Evolutionary conservation across 768 basidiomycete species (phyloP).

Genomic region (Mrakia blollopis): DNA sequence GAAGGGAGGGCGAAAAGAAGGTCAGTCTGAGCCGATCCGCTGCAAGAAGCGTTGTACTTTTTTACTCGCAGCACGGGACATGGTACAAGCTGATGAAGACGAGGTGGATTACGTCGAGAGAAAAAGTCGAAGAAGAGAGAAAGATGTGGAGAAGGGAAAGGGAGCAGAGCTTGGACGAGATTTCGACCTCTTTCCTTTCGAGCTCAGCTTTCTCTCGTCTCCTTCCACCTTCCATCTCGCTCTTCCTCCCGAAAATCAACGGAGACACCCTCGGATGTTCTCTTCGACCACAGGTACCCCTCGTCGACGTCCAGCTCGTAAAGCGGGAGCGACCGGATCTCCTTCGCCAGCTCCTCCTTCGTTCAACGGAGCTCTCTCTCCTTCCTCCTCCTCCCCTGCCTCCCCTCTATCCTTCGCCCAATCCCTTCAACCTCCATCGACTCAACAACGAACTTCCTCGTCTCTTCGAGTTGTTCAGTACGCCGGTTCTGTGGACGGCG

Average conservation of each 20-base stretch:
- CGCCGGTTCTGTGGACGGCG: not conserved
- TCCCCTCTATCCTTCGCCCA: not conserved
- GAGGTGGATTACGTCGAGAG: too few species aligned
- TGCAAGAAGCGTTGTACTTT: too few species aligned
- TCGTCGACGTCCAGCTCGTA: conserved; percentile 11
- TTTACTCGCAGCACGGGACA: too few species aligned
- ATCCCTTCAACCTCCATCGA: not conserved
- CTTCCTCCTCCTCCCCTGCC: not conserved
- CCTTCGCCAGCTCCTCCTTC: conserved; percentile 8
- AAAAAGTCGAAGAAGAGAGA: too few species aligned
- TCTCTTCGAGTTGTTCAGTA: conserved; percentile 5
- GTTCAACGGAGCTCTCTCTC: not conserved
- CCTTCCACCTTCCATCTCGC: not conserved
- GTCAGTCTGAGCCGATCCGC: not conserved
- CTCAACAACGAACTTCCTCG: not conserved
- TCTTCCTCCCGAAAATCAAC: not conserved
- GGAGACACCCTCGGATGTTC: conserved; percentile 2
- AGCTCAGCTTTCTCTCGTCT: not conserved
- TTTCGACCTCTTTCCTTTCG: too few species aligned
- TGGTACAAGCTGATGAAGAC: too few species aligned
- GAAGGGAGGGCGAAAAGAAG: not conserved
- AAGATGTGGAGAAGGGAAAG: too few species aligned
- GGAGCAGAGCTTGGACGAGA: too few species aligned
- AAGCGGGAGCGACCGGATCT: conserved; percentile 2
- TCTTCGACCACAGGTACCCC: conserved; percentile 22